Base-by-base conservation (phyloP, 2,329 filamentous ascomycete species). In the Diaporthe citrichinensis region DNA sequence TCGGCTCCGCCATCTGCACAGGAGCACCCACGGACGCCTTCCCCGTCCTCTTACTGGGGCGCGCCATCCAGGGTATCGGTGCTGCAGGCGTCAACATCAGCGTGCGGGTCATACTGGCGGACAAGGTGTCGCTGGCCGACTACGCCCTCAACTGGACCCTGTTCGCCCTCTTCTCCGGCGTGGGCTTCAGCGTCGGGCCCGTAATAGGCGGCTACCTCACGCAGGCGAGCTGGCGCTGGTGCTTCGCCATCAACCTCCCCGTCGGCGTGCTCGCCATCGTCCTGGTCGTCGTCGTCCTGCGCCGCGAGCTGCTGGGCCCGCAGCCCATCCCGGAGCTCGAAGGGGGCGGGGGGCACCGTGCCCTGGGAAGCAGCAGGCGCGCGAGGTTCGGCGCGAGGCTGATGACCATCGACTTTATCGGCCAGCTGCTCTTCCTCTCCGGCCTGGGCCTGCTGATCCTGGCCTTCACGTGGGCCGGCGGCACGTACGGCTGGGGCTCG, bases 231-330 rank as follows among this genome's bases (percentile, higher is more conserved):
- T 94, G 92, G 92, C 85, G 92, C 68, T 94, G 92, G 87, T 92
- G 91, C 79, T 94, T 94, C 80, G 90, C 88, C 51, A 87, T 93
- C 72, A 91, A 90, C 76, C 84, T 92, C n/a, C 90, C 90, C 23
- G 86, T 92, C 57, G 87, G 85, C 1, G 84, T 86, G 4, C 78
- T 89, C 28, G 88, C 87, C 8, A 84, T 92, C 49, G 65, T 89
- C n/a, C 75, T 90, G 55, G 85, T 90, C 68, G 89, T 90, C 78
- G 82, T 92, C 72, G 78, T 93, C 46, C 86, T 93, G 44, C 87
- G 91, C 28, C 87, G 88, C 41, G 89, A 92, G 58, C 86, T 94
- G 9, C 85, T 93, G 0, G 88, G 89, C 0, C 86, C 89, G 1
- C 86, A 88, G 73, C 84, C 84, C 8, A 84, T 86, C 55, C 85